phyloP scores from a whole-genome alignment of 2,329 filamentous ascomycete genomes.

The Trichoderma aggressivum region DNA sequence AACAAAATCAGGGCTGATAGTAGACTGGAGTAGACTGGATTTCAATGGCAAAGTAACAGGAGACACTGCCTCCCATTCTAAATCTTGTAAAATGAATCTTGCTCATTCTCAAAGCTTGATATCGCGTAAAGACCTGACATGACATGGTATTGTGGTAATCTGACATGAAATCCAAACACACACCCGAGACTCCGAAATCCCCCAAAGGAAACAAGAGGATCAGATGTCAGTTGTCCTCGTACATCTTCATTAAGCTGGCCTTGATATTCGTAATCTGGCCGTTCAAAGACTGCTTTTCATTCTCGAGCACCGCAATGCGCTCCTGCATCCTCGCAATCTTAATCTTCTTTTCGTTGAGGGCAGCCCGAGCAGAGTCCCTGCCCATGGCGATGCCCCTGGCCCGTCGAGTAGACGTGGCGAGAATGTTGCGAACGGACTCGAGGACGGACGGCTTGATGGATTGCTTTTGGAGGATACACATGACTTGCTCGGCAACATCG shows the following conservation, averaged over 20 bases:
- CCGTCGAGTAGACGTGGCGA: slow-evolving; percentile 55
- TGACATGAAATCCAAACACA: neutral
- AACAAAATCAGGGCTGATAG: neutral
- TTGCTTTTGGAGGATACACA: slow-evolving; percentile 46
- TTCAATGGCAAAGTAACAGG: no score
- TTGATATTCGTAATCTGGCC: slow-evolving; percentile 38
- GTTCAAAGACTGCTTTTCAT: slow-evolving; percentile 31
- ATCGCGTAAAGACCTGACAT: neutral
- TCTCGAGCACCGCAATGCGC: slow-evolving; percentile 39
- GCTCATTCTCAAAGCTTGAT: neutral
- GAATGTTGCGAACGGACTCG: slow-evolving; percentile 38
- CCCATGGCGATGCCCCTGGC: slow-evolving; percentile 61
- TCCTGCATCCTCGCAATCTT: slow-evolving; percentile 37
- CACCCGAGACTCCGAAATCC: neutral
- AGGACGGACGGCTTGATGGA: slow-evolving; percentile 38
- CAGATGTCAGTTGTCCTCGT: slow-evolving; percentile 30
- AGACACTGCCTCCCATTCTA: neutral
- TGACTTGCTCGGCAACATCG: slow-evolving; percentile 45
- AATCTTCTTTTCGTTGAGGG: slow-evolving; percentile 60
- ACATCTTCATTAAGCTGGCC: slow-evolving; percentile 36
- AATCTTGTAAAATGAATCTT: neutral
- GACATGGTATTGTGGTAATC: neutral
- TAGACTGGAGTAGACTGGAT: no score
- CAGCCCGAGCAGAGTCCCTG: slow-evolving; percentile 62
- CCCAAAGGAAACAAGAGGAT: neutral